A percentile compares a stretch with the other conserved stretches of the same genome.
phyloP scores from a whole-genome alignment of 306 rosid genomes.

The Rubus parviflorus region DNA sequence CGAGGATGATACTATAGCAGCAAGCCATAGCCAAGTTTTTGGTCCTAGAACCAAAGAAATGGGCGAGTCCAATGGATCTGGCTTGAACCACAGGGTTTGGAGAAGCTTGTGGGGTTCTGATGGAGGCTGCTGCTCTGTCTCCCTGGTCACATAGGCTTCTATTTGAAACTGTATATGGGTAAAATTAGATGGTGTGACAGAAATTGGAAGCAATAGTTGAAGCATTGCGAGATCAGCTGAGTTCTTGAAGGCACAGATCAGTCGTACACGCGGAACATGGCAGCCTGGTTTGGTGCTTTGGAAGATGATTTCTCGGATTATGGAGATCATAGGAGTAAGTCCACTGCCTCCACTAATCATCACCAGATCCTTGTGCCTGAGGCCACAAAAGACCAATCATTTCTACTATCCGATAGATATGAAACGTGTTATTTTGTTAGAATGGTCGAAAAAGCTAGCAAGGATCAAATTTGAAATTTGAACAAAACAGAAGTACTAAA shows the following conservation, averaged over 20 bases:
- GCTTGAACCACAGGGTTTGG: slow-evolving; percentile 36
- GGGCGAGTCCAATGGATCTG: slow-evolving; percentile 38
- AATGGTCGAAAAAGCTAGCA: neutral
- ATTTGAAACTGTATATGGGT: slow-evolving; percentile 33
- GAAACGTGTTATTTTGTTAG: neutral
- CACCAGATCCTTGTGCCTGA: slow-evolving; percentile 43
- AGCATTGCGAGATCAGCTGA: slow-evolving; percentile 41
- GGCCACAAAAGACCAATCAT: neutral
- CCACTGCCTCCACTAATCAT: slow-evolving; percentile 73
- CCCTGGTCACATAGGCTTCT: slow-evolving; percentile 49
- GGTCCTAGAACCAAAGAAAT: slow-evolving; percentile 33
- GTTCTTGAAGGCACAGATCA: slow-evolving; percentile 52
- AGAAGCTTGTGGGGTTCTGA: slow-evolving; percentile 22
- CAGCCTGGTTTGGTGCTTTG: slow-evolving; percentile 36
- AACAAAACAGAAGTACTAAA: neutral
- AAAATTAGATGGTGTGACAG: slow-evolving; percentile 9
- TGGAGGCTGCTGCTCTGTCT: slow-evolving; percentile 30
- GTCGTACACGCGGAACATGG: slow-evolving; percentile 33
- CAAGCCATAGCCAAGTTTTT: slow-evolving; percentile 46
- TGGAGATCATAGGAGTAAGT: slow-evolving; percentile 58
- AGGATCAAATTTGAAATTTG: neutral
- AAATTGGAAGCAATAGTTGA: slow-evolving; percentile 47
- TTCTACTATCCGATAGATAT: neutral
- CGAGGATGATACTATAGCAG: slow-evolving; percentile 39
- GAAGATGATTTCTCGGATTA: slow-evolving; percentile 59